Base-by-base conservation (phyloP, 2,329 filamentous ascomycete species). In the Apiospora phragmitis region DNA sequence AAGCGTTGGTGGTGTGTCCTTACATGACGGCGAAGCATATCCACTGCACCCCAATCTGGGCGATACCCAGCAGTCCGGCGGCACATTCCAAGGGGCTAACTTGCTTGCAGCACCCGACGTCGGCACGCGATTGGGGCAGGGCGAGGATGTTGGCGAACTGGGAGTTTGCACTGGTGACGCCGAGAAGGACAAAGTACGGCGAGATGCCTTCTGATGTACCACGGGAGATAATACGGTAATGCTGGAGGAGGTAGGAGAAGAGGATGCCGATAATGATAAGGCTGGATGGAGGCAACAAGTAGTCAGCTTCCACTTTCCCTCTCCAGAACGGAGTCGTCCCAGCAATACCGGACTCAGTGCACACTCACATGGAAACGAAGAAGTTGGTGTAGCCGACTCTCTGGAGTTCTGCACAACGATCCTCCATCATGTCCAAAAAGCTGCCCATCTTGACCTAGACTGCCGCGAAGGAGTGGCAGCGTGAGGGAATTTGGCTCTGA, bases 151-250 rank as follows among this genome's bases (percentile, higher is more conserved):
- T 98, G 73, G 93, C 94, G 77, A 99, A 94, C 35, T 93, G 93
- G 66, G 93, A 93, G 68, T 93, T 97, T 76, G 93, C 93, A 9
- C 94, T 97, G 1, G 95, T 95, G 35, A 93, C 94, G 72, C 96
- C 96, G n/a, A 99, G 90, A 1, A 98, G 89, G 74, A 99, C 91
- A 79, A 97, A 99, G 82, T 95, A 96, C 11, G 96, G 95, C 41
- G 95, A 98, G 73, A 99, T 95, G 73, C 96, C 96, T 80, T 97
- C 95, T 29, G 95, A 97, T 18, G 94, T 96, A 72, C 91, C 90
- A 70, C 94, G 90, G 51, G 89, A 86, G 75, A 97, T 93, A 82
- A 99, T 98, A 77, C 96, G 94, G 80, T 92, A 89, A 82, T 98
- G 95, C 80, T 99, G 96, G 0, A 96, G 96, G 2, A 98, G 88